Percentiles rank a stretch among this genome's conserved stretches.
Conservation (phyloP, 139 green algal genomes). For the Zygnema circumcarinatum region DNA sequence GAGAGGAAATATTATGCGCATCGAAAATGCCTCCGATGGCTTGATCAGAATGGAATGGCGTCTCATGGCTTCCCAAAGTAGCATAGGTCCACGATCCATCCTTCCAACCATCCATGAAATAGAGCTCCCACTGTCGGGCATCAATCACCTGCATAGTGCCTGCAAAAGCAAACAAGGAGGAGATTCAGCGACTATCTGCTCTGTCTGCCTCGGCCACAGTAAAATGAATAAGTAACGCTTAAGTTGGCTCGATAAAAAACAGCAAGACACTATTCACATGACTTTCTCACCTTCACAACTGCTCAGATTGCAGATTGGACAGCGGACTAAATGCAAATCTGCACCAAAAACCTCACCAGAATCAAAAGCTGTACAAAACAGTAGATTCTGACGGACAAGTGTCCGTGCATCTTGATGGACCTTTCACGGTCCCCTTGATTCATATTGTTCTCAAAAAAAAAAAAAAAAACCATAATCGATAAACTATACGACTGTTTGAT, state of each 20-base stretch:
- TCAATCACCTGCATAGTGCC: conserved; percentile 38
- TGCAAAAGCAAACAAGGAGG: conserved; percentile 8
- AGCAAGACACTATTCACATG: not conserved
- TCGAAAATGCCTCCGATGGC: conserved; percentile 24
- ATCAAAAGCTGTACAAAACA: not conserved
- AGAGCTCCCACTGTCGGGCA: conserved; percentile 26
- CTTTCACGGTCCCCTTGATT: too few species aligned
- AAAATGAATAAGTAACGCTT: too few species aligned
- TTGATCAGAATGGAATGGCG: conserved; percentile 26
- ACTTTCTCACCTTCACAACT: conserved; percentile 19
- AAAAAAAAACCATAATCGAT: too few species aligned
- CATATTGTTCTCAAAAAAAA: too few species aligned
- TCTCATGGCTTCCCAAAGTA: conserved; percentile 12
- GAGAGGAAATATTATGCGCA: not conserved
- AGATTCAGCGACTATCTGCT: too few species aligned
- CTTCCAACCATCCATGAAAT: conserved; percentile 22
- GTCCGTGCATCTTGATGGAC: too few species aligned
- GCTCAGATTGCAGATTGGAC: conserved; percentile 32
- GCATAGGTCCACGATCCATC: conserved; percentile 10
- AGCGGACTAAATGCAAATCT: conserved; percentile 43
- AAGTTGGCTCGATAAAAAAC: too few species aligned
- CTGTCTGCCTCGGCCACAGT: too few species aligned
- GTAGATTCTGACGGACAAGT: too few species aligned
- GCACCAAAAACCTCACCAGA: not conserved
- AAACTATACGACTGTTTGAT: too few species aligned